A percentile compares a stretch with the other conserved stretches of the same genome.
Conservation (phyloP, 148 eudicot genomes). For the Chenopodium quinoa region DNA sequence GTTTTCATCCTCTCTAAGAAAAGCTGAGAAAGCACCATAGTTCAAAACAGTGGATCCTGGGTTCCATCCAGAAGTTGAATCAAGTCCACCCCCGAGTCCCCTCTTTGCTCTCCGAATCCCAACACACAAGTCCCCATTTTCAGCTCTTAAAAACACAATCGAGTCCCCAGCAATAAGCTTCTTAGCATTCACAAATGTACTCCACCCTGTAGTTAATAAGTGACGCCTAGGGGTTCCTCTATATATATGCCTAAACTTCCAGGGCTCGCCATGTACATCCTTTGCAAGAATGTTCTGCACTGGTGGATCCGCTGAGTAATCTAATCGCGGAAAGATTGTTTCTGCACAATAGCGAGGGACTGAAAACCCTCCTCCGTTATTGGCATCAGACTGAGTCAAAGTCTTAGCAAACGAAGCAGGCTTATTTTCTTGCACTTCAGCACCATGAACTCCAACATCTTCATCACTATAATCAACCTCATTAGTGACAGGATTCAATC, state of each 20-base stretch:
- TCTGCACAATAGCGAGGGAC: constrained; percentile 96
- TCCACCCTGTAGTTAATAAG: constrained; percentile 93
- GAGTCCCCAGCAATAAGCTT: constrained; percentile 94
- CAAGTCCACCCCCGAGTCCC: constrained; percentile 61
- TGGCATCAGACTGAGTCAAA: constrained; percentile 89
- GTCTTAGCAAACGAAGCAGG: constrained; percentile 91
- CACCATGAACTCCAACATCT: constrained; percentile 33
- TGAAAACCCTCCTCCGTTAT: constrained; percentile 95
- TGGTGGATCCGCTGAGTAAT: constrained; percentile 82
- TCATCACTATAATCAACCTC: constrained; percentile 47
- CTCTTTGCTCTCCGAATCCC: constrained; percentile 85
- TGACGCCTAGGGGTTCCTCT: constrained; percentile 93
- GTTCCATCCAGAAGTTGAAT: constrained; percentile 68
- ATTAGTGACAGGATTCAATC: constrained; percentile 42
- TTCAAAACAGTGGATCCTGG: constrained; percentile 46
- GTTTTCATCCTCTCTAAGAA: constrained; percentile 61
- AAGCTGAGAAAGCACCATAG: constrained; percentile 67
- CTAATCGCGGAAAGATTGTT: constrained; percentile 83
- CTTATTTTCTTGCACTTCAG: constrained; percentile 51
- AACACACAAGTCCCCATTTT: constrained; percentile 85
- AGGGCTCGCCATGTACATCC: constrained; percentile 91
- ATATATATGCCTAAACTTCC: constrained; percentile 92
- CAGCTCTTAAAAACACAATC: constrained; percentile 82
- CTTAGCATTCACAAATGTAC: constrained; percentile 91
- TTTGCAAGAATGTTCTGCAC: constrained; percentile 85